Conservation (phyloP, 179 eudicot genomes). For the Silene coronaria region DNA sequence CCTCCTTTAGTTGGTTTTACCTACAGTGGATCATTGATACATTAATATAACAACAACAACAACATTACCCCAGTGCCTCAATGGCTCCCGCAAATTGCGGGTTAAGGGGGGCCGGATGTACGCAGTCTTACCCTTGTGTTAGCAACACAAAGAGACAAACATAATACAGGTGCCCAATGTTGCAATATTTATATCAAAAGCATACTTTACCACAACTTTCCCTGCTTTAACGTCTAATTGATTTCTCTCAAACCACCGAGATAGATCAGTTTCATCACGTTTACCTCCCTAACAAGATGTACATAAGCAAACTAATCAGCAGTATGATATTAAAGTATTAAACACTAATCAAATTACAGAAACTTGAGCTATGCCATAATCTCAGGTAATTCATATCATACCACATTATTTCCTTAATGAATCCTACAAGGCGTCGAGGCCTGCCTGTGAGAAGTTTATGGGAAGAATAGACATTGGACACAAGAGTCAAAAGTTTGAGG, state of each 20-base stretch:
- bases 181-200: background rate
- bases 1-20: conserved; percentile 93
- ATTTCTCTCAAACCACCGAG: conserved; percentile 59
- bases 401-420: background rate
- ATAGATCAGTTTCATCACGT: conserved; percentile 40
- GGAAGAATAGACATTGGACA: background rate
- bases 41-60: conserved; percentile 9
- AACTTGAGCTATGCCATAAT: background rate
- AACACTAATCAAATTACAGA: background rate
- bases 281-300: conserved; percentile 45
- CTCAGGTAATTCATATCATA: background rate
- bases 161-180: background rate
- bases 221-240: conserved; percentile 53
- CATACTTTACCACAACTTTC: conserved; percentile 70
- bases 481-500: background rate
- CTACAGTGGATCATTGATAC: conserved; percentile 28
- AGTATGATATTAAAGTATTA: background rate
- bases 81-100: no score
- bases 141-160: no score
- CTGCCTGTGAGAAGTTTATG: background rate
- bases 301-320: background rate
- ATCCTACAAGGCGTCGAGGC: background rate
- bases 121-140: no score
- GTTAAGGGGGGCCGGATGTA: no score
- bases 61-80: no score